Conservation (phyloP, 345 rosid species). For the Eucalyptus erythrocorys region DNA sequence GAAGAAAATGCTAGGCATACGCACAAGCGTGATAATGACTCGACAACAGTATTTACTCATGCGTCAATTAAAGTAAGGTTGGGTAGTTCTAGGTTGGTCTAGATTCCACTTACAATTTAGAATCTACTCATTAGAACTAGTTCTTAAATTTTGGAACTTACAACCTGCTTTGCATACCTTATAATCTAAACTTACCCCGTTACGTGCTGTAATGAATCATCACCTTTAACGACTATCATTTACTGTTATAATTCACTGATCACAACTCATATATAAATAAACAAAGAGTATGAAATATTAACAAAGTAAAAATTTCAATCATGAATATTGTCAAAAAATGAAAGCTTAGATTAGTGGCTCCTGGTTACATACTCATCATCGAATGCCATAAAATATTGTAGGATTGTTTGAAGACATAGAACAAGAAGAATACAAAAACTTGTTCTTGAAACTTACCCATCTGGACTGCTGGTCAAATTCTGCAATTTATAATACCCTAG, state of each 20-base stretch:
- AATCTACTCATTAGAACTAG: background rate
- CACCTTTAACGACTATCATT: background rate
- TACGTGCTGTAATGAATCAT: too few relatives aligned
- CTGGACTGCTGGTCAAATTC: fast-evolving
- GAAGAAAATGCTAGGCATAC: background rate
- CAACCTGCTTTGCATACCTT: background rate
- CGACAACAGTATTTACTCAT: background rate
- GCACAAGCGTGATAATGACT: background rate
- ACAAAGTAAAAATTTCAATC: background rate
- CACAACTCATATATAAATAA: background rate
- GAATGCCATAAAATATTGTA: fast-evolving
- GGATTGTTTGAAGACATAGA: too few relatives aligned
- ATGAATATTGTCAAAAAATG: background rate
- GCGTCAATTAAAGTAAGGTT: background rate
- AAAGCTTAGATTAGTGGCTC: background rate
- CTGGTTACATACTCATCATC: fast-evolving
- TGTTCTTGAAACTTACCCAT: too few relatives aligned
- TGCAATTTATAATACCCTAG: too few relatives aligned
- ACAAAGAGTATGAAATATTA: too few relatives aligned
- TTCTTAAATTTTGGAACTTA: too few relatives aligned
- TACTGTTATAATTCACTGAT: too few relatives aligned
- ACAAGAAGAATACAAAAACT: too few relatives aligned
- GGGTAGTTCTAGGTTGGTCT: background rate
- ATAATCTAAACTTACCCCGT: too few relatives aligned
- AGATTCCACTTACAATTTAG: too few relatives aligned